These are phyloP conservation scores for Petunia hybrid DNA, from an alignment of 305 asterid species.

Conservation along the genomic window DNA sequence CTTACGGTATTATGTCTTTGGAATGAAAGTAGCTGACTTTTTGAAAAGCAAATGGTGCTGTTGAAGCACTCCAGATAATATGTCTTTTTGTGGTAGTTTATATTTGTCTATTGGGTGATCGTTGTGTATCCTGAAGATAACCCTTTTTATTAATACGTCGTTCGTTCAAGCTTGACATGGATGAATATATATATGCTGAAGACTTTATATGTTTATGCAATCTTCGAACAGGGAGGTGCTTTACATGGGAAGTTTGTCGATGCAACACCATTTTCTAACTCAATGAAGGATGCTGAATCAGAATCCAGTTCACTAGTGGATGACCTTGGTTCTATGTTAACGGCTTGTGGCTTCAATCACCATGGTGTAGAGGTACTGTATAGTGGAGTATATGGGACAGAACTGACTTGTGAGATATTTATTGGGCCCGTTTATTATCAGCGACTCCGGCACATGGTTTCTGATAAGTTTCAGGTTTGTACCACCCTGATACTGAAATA, in stretches of 20 bases:
- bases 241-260: conserved; percentile 81
- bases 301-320: conserved; percentile 67
- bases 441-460: conserved; percentile 97
- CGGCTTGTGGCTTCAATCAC: conserved; percentile 77
- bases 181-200: conserved; percentile 12
- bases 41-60: not conserved
- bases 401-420: conserved; percentile 86
- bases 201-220: not conserved
- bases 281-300: conserved; percentile 53
- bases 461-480: conserved; percentile 90
- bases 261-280: conserved; percentile 86
- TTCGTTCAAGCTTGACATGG: conserved; percentile 23
- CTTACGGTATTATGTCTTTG: not conserved
- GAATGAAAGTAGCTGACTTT: not conserved
- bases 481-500: not conserved
- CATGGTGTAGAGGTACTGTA: conserved; percentile 88
- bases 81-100: conserved; percentile 11
- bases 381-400: conserved; percentile 93
- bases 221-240: conserved; percentile 76
- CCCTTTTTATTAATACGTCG: not conserved
- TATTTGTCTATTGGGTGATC: conserved; percentile 1
- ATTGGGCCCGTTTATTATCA: conserved; percentile 98
- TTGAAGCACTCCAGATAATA: not conserved
- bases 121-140: not conserved
- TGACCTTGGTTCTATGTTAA: conserved; percentile 80